Percentiles rank a stretch among this genome's conserved stretches.
phyloP scores from a whole-genome alignment of 768 basidiomycete species.

The Tricholoma sp. region DNA sequence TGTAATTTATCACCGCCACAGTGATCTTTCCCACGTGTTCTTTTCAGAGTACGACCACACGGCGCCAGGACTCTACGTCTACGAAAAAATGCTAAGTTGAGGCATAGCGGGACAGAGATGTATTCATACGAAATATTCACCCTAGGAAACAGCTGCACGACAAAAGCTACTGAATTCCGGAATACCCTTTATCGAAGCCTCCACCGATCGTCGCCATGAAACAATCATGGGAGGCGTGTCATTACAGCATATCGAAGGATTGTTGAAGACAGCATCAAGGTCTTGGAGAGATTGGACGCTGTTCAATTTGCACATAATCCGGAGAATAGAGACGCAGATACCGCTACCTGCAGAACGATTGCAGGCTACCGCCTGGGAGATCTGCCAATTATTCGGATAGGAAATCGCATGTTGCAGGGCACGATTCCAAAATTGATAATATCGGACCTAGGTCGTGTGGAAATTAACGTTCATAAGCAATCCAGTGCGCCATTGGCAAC shows the following conservation, averaged over 20 bases:
- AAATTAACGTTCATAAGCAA: not conserved
- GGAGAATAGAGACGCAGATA: not conserved
- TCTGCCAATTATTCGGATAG: not conserved
- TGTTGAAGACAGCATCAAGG: not conserved
- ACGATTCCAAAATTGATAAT: conserved; percentile 3
- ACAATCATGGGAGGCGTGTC: not conserved
- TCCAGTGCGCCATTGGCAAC: not conserved
- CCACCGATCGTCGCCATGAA: not conserved
- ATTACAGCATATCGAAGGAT: not conserved
- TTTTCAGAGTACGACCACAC: too few relatives aligned
- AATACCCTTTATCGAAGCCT: not conserved
- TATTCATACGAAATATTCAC: too few relatives aligned
- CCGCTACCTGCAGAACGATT: not conserved
- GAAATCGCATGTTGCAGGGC: not conserved
- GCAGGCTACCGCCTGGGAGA: too few relatives aligned
- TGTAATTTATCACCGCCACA: too few relatives aligned
- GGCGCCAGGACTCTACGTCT: too few relatives aligned
- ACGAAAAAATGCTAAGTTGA: too few relatives aligned
- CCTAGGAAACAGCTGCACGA: not conserved
- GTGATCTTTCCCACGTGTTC: too few relatives aligned
- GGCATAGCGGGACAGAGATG: too few relatives aligned
- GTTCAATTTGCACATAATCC: not conserved
- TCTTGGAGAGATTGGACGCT: not conserved
- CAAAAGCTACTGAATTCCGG: not conserved
- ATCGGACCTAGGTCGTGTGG: not conserved